Conservation (phyloP, 495 filamentous ascomycete genomes). For the Parathielavia hyrcaniae region DNA sequence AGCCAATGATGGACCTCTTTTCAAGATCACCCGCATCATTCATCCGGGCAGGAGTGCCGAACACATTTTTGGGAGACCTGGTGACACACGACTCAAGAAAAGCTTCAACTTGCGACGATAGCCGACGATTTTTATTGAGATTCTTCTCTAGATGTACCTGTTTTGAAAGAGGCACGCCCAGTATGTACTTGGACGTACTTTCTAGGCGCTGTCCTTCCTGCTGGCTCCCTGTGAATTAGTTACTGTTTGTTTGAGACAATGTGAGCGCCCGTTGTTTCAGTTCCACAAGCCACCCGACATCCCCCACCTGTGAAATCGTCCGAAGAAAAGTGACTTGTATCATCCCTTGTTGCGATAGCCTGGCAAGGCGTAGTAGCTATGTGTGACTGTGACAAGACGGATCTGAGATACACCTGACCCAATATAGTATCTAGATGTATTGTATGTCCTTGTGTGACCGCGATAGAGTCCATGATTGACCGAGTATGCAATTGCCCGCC, state of each 20-base stretch:
- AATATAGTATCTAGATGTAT: not conserved
- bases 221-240: not conserved
- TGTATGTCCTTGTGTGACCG: not conserved
- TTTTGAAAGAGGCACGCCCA: too few species aligned
- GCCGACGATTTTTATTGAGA: too few species aligned
- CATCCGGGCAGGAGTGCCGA: not conserved
- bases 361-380: not conserved
- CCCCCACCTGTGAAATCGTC: conserved; percentile 1
- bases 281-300: conserved; percentile 14
- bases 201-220: too few species aligned
- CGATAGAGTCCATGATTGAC: not conserved
- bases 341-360: not conserved
- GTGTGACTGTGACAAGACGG: not conserved
- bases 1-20: conserved; percentile 7
- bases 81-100: too few species aligned
- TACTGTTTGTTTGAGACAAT: too few species aligned
- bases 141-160: too few species aligned
- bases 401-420: not conserved
- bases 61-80: not conserved
- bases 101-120: too few species aligned
- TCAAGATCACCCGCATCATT: not conserved
- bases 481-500: not conserved
- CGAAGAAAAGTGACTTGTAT: not conserved
- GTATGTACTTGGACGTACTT: too few species aligned
- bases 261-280: not conserved